Evolutionary conservation across 371 early-diverging fungal genomes (phyloP), one percentile per base, ranked within the genome.

Genomic region (Entomophthora muscae): DNA sequence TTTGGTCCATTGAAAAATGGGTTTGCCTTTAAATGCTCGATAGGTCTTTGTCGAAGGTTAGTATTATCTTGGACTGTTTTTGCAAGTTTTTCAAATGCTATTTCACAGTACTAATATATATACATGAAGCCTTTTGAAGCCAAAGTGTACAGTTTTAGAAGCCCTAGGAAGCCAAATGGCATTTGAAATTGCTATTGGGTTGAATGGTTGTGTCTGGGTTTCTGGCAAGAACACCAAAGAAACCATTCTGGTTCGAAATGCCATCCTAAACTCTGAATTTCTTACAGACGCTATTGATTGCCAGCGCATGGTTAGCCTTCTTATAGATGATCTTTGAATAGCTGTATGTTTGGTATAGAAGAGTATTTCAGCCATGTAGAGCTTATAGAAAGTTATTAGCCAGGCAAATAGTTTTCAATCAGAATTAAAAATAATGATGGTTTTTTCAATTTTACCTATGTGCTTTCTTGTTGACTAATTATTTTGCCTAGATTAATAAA

Each of bases 161-260:
- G 70, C 76, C 2, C 70, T 95, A 31, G 89, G 87, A 2, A 73
- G 81, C 30, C 74, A 81, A 22, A 71, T 91, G 33, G 83, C 91
- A 0, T 93, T 92, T 68, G 95, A 96, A 71, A 75, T 78, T 21
- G 92, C 93, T 0, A 82, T 91, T 31, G 97, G 95, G 17, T 79
- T 91, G 76, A 96, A 96, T 71, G 97, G 97, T 23, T 83, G 89
- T 32, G 82, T 95, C 28, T 95, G 96, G 95, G 69, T 95, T 60
- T 42, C 42, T 10, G 17, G 42, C 29, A 73, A 73, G 33, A 70
- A 74, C 42, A 69, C 80, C 0, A 59, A 66, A 21, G 73, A 77
- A 57, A 84, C 82, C 31, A 82, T 90, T 33, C 66, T 84, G 55
- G 73, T 84, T 29, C 74, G 79, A 29, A 88, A 86, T 64, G 85